A percentile compares a stretch with the other conserved stretches of the same genome.
Conservation (phyloP, 2,329 filamentous ascomycete species). For the Diaporthe australafricana region DNA sequence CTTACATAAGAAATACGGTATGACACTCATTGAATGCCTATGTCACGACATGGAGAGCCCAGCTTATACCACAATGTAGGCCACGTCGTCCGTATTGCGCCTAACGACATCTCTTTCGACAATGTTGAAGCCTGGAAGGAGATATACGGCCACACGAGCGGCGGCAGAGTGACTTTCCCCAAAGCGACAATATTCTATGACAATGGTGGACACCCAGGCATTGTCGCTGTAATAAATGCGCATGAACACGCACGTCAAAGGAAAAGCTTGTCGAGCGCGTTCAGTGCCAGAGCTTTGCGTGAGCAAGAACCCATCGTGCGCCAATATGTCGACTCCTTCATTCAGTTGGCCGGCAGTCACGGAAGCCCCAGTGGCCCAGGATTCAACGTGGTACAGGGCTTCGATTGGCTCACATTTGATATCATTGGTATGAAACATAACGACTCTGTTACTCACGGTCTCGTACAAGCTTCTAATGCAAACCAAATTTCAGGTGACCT, state of each 20-base stretch:
- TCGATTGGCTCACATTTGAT: background rate
- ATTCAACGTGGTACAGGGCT: background rate
- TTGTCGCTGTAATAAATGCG: background rate
- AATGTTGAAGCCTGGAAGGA: background rate
- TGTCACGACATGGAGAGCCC: background rate
- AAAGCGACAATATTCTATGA: background rate
- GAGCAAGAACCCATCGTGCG: background rate
- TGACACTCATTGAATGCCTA: background rate
- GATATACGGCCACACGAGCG: background rate
- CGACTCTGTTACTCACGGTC: background rate
- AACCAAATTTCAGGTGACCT: background rate
- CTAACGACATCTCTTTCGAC: background rate
- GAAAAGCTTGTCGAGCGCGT: background rate
- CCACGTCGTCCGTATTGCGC: background rate
- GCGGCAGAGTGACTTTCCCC: background rate
- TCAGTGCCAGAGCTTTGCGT: background rate
- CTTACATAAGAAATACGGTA: background rate
- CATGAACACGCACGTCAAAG: background rate
- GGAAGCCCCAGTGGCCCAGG: background rate
- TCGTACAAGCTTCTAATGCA: background rate
- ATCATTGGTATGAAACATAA: background rate
- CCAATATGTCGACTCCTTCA: background rate
- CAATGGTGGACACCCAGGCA: background rate
- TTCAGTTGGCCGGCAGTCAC: background rate
- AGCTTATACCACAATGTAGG: background rate